phyloP scores from a whole-genome alignment of 768 basidiomycete species.

The Hypsizygus marmoreus region DNA sequence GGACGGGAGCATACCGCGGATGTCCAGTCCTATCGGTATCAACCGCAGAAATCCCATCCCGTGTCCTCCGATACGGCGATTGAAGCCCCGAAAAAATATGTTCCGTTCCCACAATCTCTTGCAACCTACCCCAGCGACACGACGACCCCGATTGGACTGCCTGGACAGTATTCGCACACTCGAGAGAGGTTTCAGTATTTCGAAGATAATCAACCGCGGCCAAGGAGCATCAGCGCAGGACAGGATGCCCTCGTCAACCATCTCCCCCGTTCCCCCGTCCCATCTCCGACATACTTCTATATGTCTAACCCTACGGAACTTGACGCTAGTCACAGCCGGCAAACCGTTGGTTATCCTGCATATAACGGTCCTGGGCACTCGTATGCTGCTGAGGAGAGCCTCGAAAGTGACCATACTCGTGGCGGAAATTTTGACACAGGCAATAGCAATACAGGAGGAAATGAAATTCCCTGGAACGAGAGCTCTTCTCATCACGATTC shows the following conservation, averaged over 20 bases:
- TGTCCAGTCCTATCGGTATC: slow-evolving; percentile 2
- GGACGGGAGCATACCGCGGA: slow-evolving; percentile 24
- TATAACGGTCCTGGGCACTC: slow-evolving; percentile 38
- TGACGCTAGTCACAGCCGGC: slow-evolving; percentile 1
- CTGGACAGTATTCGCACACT: slow-evolving; percentile 37
- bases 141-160: slow-evolving; percentile 22
- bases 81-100: slow-evolving; percentile 7
- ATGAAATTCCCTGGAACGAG: slow-evolving; percentile 13
- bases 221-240: slow-evolving; percentile 27
- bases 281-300: slow-evolving; percentile 40
- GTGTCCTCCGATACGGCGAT: not conserved
- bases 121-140: slow-evolving; percentile 11
- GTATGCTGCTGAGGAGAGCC: not conserved
- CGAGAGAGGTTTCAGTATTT: slow-evolving; percentile 32
- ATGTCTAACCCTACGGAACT: slow-evolving; percentile 27
- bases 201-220: slow-evolving; percentile 22
- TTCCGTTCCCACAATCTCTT: slow-evolving; percentile 8
- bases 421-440: not conserved
- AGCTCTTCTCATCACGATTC: slow-evolving; percentile 13
- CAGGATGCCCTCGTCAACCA: slow-evolving; percentile 21
- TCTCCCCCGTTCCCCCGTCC: slow-evolving; percentile 13
- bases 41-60: slow-evolving; percentile 4
- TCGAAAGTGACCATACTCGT: not conserved
- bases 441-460: no score
- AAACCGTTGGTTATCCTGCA: slow-evolving; percentile 30